Conservation (phyloP, 495 filamentous ascomycete genomes). For the Aspergillus funiculosus region DNA sequence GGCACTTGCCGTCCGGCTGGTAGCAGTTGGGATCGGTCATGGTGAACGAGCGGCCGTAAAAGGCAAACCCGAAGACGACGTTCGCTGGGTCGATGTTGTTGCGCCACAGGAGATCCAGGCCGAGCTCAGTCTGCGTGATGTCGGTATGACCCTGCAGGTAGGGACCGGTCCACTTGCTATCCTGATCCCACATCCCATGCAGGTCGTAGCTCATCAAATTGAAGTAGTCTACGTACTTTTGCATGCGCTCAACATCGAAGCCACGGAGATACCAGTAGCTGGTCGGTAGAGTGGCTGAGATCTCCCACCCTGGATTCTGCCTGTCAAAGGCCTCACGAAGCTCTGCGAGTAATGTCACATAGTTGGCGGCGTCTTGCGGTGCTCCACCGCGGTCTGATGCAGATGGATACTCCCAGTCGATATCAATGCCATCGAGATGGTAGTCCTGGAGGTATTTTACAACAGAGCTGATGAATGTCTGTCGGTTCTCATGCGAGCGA, state of each 20-base stretch:
- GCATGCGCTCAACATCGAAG: slow-evolving; percentile 39
- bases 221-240: slow-evolving; percentile 40
- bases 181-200: slow-evolving; percentile 16
- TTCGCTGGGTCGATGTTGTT: slow-evolving; percentile 24
- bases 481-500: not conserved
- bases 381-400: slow-evolving; percentile 39
- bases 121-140: slow-evolving; percentile 25
- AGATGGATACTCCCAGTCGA: slow-evolving; percentile 37
- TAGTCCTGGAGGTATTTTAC: not conserved
- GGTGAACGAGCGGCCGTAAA: slow-evolving; percentile 34
- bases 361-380: slow-evolving; percentile 34
- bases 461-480: not conserved
- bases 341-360: slow-evolving; percentile 27
- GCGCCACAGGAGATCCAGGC: slow-evolving; percentile 28
- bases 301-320: slow-evolving; percentile 20
- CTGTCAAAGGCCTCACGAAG: slow-evolving; percentile 18
- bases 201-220: slow-evolving; percentile 54
- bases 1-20: slow-evolving; percentile 15
- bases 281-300: slow-evolving; percentile 38
- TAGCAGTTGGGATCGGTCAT: slow-evolving; percentile 13
- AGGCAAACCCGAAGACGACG: slow-evolving; percentile 30
- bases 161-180: slow-evolving; percentile 2
- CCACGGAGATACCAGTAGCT: slow-evolving; percentile 47
- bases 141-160: slow-evolving; percentile 22
- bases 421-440: not conserved